phyloP scores from a whole-genome alignment of 371 early-diverging fungal genomes.

The Mortierella sp. region DNA sequence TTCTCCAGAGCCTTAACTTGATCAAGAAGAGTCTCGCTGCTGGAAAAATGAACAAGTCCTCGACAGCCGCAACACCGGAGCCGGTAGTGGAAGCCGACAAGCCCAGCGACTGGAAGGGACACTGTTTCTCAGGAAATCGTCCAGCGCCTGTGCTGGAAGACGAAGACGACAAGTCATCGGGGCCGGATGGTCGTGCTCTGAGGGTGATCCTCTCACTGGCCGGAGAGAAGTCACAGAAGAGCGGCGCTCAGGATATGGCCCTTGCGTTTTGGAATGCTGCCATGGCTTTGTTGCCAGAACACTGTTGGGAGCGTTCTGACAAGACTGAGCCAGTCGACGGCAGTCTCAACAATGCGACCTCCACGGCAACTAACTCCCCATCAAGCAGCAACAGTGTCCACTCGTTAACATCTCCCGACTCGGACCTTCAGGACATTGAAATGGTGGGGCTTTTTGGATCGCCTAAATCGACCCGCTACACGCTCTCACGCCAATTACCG shows the following conservation, averaged over 20 bases:
- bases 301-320: slow-evolving; percentile 34
- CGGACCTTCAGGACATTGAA: not conserved
- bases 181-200: slow-evolving; percentile 24
- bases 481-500: not conserved
- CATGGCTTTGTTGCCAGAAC: slow-evolving; percentile 36
- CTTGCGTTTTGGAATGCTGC: slow-evolving; percentile 52
- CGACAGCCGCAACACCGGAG: not conserved
- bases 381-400: not conserved
- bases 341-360: not conserved
- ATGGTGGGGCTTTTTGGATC: not conserved
- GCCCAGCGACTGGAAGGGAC: not conserved
- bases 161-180: not conserved
- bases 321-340: not conserved
- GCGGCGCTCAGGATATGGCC: slow-evolving; percentile 55
- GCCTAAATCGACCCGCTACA: not conserved
- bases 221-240: slow-evolving; percentile 53
- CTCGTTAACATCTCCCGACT: not conserved
- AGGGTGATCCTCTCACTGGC: slow-evolving; percentile 37
- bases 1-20: slow-evolving; percentile 33
- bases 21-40: slow-evolving; percentile 33
- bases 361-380: not conserved
- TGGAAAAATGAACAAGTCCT: not conserved
- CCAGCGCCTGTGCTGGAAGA: slow-evolving; percentile 4
- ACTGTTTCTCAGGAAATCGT: not conserved
- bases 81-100: not conserved